phyloP scores from a whole-genome alignment of 441 rosid species.

The Hura crepitans region DNA sequence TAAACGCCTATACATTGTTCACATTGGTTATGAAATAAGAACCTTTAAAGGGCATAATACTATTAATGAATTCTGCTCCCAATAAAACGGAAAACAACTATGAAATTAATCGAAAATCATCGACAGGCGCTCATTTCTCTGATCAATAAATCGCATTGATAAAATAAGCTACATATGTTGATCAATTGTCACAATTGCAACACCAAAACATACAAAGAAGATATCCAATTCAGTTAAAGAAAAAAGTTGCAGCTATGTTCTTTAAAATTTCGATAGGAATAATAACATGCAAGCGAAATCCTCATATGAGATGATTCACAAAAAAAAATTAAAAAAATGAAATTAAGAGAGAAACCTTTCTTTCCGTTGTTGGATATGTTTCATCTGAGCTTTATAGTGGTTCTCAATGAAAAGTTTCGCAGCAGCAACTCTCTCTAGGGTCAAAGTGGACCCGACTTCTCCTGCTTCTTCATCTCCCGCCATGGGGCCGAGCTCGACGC shows the following conservation, averaged over 20 bases:
- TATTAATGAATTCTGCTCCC: not conserved
- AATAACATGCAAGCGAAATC: constrained; percentile 11
- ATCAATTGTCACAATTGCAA: not conserved
- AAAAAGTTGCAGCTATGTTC: not conserved
- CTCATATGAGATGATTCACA: not conserved
- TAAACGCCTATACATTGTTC: too few species aligned
- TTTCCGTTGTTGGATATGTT: constrained; percentile 78
- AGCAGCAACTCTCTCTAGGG: constrained; percentile 98
- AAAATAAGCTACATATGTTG: not conserved
- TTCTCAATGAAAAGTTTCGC: constrained; percentile 95
- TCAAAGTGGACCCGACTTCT: constrained; percentile 72
- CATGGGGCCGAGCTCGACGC: too few species aligned
- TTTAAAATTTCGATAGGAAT: not conserved
- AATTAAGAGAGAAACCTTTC: constrained; percentile 58
- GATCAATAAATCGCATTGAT: not conserved
- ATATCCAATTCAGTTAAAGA: not conserved
- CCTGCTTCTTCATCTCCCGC: constrained; percentile 37
- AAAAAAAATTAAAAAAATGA: not conserved
- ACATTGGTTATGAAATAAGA: not conserved
- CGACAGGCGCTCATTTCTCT: too few species aligned
- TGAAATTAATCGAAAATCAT: not conserved
- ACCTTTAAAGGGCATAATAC: too few species aligned
- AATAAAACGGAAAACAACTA: not conserved
- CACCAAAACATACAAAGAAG: not conserved
- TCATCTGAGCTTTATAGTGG: constrained; percentile 86